phyloP scores from a whole-genome alignment of 1,284 basidiomycete species.

The Leccinum pachyderme region DNA sequence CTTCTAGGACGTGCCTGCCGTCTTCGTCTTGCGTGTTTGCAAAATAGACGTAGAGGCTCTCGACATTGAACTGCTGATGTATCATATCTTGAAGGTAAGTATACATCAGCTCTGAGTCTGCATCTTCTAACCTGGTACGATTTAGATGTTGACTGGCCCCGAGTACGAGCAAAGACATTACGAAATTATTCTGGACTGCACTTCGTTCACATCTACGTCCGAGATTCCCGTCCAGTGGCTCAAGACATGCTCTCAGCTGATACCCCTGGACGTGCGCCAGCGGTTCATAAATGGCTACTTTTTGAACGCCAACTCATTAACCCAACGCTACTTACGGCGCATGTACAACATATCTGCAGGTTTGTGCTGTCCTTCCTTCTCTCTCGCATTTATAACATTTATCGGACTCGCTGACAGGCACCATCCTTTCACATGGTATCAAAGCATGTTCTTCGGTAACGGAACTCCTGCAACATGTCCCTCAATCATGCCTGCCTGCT shows the following conservation, averaged over 20 bases:
- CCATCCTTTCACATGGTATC: constrained; percentile 51
- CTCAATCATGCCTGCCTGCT: constrained; percentile 45
- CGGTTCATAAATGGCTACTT: constrained; percentile 64
- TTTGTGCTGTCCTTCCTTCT: constrained; percentile 32
- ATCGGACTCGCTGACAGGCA: constrained; percentile 40
- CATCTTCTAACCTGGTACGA: neutral
- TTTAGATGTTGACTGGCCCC: constrained; percentile 42
- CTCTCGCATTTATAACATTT: neutral
- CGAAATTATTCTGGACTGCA: constrained; percentile 82
- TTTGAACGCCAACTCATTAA: constrained; percentile 77
- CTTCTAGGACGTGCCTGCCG: constrained; percentile 47
- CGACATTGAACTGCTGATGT: constrained; percentile 84
- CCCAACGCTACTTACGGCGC: constrained; percentile 72
- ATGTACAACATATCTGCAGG: constrained; percentile 75
- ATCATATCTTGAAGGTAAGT: constrained; percentile 75
- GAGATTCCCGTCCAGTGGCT: constrained; percentile 83
- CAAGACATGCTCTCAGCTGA: constrained; percentile 76
- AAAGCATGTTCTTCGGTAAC: constrained; percentile 57
- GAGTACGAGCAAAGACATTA: constrained; percentile 52
- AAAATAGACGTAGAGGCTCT: constrained; percentile 80
- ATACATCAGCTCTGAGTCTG: neutral
- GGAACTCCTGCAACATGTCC: constrained; percentile 57
- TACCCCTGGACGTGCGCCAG: constrained; percentile 64
- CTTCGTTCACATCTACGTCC: constrained; percentile 71
- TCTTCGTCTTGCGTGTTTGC: constrained; percentile 63